Conservation (phyloP, 441 rosid species). For the Adansonia grandidieri region DNA sequence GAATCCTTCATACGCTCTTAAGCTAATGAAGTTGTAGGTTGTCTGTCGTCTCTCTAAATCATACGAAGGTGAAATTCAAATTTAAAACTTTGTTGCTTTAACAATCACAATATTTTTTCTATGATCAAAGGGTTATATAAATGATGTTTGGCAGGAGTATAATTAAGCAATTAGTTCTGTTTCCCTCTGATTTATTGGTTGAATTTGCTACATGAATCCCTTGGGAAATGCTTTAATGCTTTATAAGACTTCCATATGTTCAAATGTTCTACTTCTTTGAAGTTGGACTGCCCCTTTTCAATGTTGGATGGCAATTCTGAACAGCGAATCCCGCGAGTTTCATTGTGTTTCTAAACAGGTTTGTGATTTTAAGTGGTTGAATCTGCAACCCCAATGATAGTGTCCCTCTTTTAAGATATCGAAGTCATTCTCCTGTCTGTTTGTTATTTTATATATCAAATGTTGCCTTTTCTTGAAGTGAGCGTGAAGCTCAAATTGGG, state of each 20-base stretch:
- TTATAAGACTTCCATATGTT: neutral
- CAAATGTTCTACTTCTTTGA: slow-evolving; percentile 1
- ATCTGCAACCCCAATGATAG: neutral
- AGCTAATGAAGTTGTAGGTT: neutral
- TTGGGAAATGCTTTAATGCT: neutral
- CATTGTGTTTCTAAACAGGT: slow-evolving; percentile 2
- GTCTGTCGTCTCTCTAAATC: neutral
- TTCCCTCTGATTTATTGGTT: neutral
- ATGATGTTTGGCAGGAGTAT: neutral
- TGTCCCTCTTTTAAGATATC: neutral
- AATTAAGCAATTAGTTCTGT: neutral
- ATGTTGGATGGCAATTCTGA: slow-evolving; percentile 40
- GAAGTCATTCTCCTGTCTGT: neutral
- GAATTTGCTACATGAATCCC: slow-evolving; percentile 9
- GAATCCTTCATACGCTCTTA: neutral
- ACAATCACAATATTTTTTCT: slow-evolving; percentile 16
- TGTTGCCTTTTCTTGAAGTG: neutral
- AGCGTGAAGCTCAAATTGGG: neutral
- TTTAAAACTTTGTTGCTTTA: too few relatives aligned
- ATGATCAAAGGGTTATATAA: neutral
- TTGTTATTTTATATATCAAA: too few relatives aligned
- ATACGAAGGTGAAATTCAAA: too few relatives aligned
- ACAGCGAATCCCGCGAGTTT: neutral
- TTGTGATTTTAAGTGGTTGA: slow-evolving; percentile 8
- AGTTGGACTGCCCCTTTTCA: slow-evolving; percentile 18